A percentile compares a stretch with the other conserved stretches of the same genome.
These are phyloP conservation scores for Geranium brycei DNA, from an alignment of 345 rosid species.

Conservation along the genomic window DNA sequence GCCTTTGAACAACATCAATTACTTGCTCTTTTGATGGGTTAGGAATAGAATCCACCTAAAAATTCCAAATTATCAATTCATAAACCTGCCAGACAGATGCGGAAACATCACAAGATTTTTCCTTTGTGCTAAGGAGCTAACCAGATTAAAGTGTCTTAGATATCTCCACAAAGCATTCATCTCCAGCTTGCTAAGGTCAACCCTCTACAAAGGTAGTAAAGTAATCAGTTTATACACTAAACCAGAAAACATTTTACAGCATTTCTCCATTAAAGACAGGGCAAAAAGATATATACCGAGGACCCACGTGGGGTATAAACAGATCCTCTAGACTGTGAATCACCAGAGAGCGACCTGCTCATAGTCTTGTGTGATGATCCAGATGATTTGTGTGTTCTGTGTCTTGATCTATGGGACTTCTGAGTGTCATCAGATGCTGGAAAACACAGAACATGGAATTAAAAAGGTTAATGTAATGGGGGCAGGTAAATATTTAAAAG, in stretches of 20 bases:
- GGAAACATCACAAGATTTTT: too few species aligned
- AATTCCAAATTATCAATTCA: background rate
- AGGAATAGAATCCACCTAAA: conserved; percentile 71
- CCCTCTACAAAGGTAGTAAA: conserved; percentile 33
- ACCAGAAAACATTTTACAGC: background rate
- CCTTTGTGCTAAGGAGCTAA: conserved; percentile 22
- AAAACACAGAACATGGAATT: conserved; percentile 16
- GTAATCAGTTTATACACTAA: background rate
- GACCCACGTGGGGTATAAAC: conserved; percentile 47
- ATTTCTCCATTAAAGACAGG: background rate
- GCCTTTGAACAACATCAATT: conserved; percentile 72
- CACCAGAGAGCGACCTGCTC: conserved; percentile 53
- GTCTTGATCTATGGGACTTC: conserved; percentile 54
- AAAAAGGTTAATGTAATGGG: conserved; percentile 29
- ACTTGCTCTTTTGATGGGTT: conserved; percentile 89
- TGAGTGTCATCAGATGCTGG: conserved; percentile 78
- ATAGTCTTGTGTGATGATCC: conserved; percentile 48
- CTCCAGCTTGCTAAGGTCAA: conserved; percentile 92
- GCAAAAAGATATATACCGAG: conserved; percentile 25
- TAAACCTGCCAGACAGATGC: too few species aligned
- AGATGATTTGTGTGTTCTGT: conserved; percentile 39
- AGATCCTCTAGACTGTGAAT: conserved; percentile 53
- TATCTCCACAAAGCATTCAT: conserved; percentile 82
- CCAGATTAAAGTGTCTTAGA: conserved; percentile 87
- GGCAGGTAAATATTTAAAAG: conserved; percentile 26